A percentile compares a stretch with the other conserved stretches of the same genome.
Conservation (phyloP, 805 yeast genomes). For the Spencermartinsiella europaea region DNA sequence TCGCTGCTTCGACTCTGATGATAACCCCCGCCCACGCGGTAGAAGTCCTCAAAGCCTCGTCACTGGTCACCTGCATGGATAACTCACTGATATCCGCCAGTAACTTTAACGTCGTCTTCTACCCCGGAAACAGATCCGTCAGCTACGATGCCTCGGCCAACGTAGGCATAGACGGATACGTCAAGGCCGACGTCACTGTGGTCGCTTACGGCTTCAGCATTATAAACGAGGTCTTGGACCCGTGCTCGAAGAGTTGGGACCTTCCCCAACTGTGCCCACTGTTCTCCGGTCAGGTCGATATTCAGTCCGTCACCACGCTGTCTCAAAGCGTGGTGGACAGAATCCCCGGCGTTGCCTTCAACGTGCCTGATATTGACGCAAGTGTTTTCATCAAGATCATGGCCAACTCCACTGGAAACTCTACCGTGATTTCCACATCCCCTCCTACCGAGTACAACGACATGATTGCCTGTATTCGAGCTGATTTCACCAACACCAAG, state of each 20-base stretch:
- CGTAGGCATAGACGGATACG: constrained; percentile 60
- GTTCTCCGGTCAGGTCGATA: constrained; percentile 72
- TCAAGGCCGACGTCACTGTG: constrained; percentile 64
- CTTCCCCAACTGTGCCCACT: constrained; percentile 75
- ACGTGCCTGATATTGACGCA: constrained; percentile 84
- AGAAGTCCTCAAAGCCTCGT: constrained; percentile 49
- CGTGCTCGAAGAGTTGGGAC: constrained; percentile 46
- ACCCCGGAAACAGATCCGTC: constrained; percentile 65
- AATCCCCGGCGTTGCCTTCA: constrained; percentile 82
- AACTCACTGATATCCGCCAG: constrained; percentile 67
- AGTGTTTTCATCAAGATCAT: constrained; percentile 51
- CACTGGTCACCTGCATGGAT: constrained; percentile 84
- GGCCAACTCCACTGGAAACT: constrained; percentile 1
- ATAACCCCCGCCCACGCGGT: background rate
- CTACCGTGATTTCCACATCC: constrained; percentile 27
- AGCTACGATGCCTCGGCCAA: constrained; percentile 64
- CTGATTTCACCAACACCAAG: constrained; percentile 68
- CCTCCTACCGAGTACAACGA: constrained; percentile 33
- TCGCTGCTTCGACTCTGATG: background rate
- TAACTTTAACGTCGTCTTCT: constrained; percentile 66
- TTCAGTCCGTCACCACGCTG: constrained; percentile 60
- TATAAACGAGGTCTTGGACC: constrained; percentile 51
- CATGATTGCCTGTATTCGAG: constrained; percentile 67
- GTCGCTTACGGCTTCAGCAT: constrained; percentile 83
- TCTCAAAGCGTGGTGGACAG: constrained; percentile 42